Evolutionary conservation across 1,284 basidiomycete genomes (phyloP), one percentile per base, ranked within the genome.

Genomic region (Polyporus tsugae): DNA sequence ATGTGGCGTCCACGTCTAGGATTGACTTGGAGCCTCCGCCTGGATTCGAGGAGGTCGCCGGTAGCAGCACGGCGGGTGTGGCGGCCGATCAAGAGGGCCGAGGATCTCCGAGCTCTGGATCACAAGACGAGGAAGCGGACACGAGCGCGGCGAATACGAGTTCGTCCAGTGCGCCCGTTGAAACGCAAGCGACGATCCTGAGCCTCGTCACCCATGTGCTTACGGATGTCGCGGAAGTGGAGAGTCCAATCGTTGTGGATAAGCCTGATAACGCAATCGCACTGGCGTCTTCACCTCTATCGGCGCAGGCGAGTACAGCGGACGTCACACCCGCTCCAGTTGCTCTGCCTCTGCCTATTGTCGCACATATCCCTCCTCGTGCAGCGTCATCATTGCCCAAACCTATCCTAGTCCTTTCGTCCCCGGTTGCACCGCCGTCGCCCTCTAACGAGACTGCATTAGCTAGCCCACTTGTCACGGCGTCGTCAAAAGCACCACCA

Each of bases 21-120:
- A 76, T 81, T 15, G 76, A 79, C 63, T 46, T 82, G 68, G 68
- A 68, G 29, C 83, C 83, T 1, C 84, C 83, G 4, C 80, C 80
- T 3, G 79, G 75, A 6, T 81, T 80, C 52, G 79, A 80, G 57
- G 76, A 78, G 59, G 68, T 75, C 13, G 67, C 67, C 0, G 71
- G 72, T 35, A n/a, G n/a, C 62, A n/a, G 46, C 19, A 59, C 53
- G 13, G 59, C 42, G n/a, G 64, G 65, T 29, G 29, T 44, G 7
- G 63, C 38, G 25, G 59, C 33, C 13, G 13, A 36, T 49, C 15
- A 33, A 55, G 49, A n/a, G 36, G 62, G 36, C 4, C 38, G 44
- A 33, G 58, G 39, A 19, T 61, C 22, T 3, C 62, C 62, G 10
- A 64, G 62, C 49, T 65, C 59, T 17, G 61, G 49, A 13, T 60